phyloP scores from a whole-genome alignment of 768 basidiomycete genomes.

The Suillus brevipes region DNA sequence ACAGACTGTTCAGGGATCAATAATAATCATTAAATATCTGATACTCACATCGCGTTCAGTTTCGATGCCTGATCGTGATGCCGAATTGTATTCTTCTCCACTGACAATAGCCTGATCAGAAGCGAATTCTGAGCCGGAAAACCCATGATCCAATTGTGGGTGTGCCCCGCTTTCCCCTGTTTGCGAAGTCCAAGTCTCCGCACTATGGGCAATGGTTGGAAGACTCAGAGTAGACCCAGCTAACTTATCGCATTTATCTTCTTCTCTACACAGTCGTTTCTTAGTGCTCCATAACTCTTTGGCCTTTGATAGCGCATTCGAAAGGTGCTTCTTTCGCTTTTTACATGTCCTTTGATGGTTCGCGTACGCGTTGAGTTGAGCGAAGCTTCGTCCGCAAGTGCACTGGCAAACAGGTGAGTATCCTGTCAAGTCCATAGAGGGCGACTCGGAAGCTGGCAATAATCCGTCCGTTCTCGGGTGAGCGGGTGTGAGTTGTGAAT shows the following conservation, averaged over 20 bases:
- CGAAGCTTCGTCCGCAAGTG: background rate
- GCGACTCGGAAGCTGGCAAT: background rate
- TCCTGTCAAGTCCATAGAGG: background rate
- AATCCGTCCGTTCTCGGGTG: background rate
- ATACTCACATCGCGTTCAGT: background rate
- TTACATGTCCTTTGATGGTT: background rate
- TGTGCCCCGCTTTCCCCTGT: background rate
- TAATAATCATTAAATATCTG: background rate
- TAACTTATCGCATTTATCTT: background rate
- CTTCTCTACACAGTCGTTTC: background rate
- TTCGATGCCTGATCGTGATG: no score
- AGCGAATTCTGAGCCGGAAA: background rate
- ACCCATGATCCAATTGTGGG: background rate
- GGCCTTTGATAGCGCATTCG: conserved; percentile 1
- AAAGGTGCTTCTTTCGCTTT: background rate
- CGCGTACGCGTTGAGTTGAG: background rate
- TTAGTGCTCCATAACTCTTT: background rate
- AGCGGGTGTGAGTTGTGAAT: background rate
- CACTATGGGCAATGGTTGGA: background rate
- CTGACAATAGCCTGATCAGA: background rate
- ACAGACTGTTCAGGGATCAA: background rate
- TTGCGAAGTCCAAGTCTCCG: background rate
- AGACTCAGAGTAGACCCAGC: background rate
- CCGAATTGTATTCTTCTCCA: background rate
- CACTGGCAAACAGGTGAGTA: background rate